Base-by-base conservation (phyloP, 2,329 filamentous ascomycete species). In the Hymenoscyphus linearis region DNA sequence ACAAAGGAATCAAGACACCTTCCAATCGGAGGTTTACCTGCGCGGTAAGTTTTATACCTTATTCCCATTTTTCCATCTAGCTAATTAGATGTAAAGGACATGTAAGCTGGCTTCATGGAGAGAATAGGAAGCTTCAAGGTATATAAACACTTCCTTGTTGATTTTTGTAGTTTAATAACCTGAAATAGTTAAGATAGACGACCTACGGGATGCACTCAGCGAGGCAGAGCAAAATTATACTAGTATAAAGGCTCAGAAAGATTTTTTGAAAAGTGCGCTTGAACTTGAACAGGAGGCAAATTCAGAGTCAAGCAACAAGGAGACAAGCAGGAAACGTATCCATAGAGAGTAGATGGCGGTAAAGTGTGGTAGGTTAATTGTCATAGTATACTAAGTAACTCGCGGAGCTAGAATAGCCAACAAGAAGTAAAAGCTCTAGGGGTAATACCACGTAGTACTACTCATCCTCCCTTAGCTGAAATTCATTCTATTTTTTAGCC, bases 31-130 rank as follows among this genome's bases (percentile, higher is more conserved):
- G 16, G 40, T 18, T 47, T 47, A 22, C 2, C 18, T 47, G 7
- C 40, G 40, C 7, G 7, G 40, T 47, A 47, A 47, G 40, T n/a
- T 57, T 44, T 3, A 37, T 36, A 44, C 2, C 54, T 25, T 40
- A 47, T 47, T 47, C 40, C n/a, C 7, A 25, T 44, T 57, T 26
- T 57, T 25, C 31, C 7, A 1, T 36, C 36, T 12, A 57, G 54
- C 36, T 57, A 44, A 57, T 57, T 9, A 40, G 54, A 57, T 57
- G 9, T 37, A 26, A 37, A 57, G 54, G 14, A 44, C 9, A 57
- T 57, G 14, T 57, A 57, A 57, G 35, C 36, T 57, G 10, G 54
- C 54, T 57, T 36, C 7, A 27, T 16, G 9, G n/a, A 44, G 54
- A 57, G 36, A 35, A 57, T 16, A 3, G 14, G 22, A 57, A 25